These are phyloP conservation scores for Cladosporium sp. DNA, from an alignment of 2,329 filamentous ascomycete genomes.

Conservation along the genomic window DNA sequence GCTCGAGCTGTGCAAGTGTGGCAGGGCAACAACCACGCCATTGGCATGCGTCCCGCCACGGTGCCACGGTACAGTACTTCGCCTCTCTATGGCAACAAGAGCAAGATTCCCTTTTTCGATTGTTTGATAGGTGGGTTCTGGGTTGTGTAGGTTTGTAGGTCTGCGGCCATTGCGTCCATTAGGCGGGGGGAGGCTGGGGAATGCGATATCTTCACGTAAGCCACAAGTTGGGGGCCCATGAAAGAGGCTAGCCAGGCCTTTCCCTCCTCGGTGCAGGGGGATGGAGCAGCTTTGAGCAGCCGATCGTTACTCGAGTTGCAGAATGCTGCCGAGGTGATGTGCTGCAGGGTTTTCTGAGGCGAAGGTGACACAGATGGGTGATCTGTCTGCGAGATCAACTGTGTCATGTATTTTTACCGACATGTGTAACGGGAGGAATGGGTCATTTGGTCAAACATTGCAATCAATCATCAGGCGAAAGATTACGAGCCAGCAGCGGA, in stretches of 20 bases:
- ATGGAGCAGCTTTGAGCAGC: background rate
- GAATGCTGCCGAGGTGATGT: background rate
- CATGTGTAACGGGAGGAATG: background rate
- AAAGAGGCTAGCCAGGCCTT: background rate
- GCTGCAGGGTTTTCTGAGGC: background rate
- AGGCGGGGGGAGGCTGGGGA: background rate
- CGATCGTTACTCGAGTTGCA: background rate
- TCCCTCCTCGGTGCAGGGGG: background rate
- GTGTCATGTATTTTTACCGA: background rate
- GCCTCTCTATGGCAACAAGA: background rate
- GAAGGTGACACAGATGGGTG: background rate
- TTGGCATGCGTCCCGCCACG: background rate
- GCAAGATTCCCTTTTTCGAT: background rate
- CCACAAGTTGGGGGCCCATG: background rate
- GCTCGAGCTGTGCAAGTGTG: background rate
- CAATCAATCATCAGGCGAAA: background rate
- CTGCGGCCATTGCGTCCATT: background rate
- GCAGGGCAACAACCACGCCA: background rate
- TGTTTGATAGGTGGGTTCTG: background rate
- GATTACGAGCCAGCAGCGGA: background rate
- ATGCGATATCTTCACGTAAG: background rate
- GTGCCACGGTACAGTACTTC: background rate
- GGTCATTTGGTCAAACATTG: background rate
- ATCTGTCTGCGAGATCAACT: background rate
- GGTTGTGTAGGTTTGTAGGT: background rate